Conservation (phyloP, 257 asterid species). For the Orobanche coerulescens region DNA sequence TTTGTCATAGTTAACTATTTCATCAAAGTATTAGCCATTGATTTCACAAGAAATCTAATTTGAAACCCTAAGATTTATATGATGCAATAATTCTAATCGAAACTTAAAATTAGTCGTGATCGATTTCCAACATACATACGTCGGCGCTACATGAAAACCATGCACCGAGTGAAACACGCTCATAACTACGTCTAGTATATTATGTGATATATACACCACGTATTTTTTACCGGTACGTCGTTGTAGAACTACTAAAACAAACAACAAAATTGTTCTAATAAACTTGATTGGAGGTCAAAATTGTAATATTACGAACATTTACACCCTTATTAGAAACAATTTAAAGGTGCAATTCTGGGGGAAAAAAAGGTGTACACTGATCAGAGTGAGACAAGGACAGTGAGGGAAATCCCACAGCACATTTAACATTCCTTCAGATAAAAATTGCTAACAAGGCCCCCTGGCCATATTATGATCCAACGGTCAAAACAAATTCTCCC, state of each 20-base stretch:
- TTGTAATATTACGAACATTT: no score
- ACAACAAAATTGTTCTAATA: background rate
- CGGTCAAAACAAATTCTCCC: conserved; percentile 18
- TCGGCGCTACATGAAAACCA: no score
- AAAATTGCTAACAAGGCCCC: conserved; percentile 17
- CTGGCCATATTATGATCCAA: conserved; percentile 17
- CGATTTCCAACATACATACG: background rate
- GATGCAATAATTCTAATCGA: no score
- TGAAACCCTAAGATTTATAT: background rate
- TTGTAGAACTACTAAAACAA: no score
- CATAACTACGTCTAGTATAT: no score
- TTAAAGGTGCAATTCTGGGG: conserved; percentile 16
- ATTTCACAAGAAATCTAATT: background rate
- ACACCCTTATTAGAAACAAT: no score
- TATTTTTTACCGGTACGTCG: no score
- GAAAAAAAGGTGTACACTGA: background rate
- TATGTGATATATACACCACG: no score
- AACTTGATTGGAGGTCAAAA: no score
- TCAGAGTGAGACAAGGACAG: conserved; percentile 35
- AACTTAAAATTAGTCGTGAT: background rate
- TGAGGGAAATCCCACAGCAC: conserved; percentile 38
- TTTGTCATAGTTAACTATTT: background rate
- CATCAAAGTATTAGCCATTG: background rate
- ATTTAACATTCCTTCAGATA: conserved; percentile 31
- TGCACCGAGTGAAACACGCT: no score